These are phyloP conservation scores for Magnaporthiopsis rhizophila DNA, from an alignment of 2,329 filamentous ascomycete genomes.

Conservation along the genomic window DNA sequence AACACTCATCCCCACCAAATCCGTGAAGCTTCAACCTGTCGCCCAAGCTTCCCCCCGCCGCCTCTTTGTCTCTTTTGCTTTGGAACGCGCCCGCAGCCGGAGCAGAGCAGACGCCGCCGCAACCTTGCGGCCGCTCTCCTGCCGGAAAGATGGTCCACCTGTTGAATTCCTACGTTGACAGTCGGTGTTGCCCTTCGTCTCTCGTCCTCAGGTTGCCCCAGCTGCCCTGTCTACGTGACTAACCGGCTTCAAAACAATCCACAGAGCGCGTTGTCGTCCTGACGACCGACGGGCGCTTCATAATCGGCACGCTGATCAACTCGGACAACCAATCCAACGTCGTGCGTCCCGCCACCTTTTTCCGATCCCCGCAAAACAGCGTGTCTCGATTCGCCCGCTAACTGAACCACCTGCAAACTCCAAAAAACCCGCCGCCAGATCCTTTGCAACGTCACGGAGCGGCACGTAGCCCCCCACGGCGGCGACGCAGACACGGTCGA, in stretches of 20 bases:
- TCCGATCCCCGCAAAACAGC: too few species aligned
- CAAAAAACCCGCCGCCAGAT: background rate
- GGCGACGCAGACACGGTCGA: constrained; percentile 74
- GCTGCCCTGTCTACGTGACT: background rate
- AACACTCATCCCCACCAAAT: background rate
- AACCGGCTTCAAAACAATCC: background rate
- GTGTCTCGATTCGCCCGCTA: background rate
- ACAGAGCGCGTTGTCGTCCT: constrained; percentile 86
- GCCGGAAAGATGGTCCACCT: constrained; percentile 16
- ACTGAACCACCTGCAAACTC: background rate
- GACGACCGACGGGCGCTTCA: constrained; percentile 83
- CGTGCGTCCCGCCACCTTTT: constrained; percentile 30
- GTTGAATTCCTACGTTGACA: constrained; percentile 22
- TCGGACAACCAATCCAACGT: constrained; percentile 92
- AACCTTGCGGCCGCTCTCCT: background rate
- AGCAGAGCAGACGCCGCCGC: background rate
- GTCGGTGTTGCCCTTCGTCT: constrained; percentile 14
- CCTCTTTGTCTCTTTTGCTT: background rate
- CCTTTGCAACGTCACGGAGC: constrained; percentile 41
- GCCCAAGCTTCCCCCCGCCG: background rate
- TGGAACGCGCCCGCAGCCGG: background rate
- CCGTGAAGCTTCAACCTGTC: background rate
- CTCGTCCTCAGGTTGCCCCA: too few species aligned
- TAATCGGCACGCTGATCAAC: constrained; percentile 73
- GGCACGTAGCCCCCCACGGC: constrained; percentile 80